Percentiles rank a stretch among this genome's conserved stretches.
phyloP scores from a whole-genome alignment of 1,284 basidiomycete species.

The Xerocomus nothofagi region DNA sequence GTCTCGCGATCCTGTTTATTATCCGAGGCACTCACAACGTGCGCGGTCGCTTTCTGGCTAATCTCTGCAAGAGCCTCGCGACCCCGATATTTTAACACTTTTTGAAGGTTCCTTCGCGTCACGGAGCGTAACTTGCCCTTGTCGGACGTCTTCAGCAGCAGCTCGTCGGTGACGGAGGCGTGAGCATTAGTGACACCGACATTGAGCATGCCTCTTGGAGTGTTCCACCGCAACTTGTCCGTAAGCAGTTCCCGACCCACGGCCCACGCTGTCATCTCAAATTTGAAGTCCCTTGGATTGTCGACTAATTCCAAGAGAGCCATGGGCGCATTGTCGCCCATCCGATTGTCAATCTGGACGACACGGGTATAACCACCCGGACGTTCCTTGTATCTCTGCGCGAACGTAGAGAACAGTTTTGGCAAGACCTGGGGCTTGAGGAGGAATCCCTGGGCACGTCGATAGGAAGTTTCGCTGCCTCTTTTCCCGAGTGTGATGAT shows the following conservation, averaged over 20 bases:
- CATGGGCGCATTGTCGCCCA: slow-evolving; percentile 91
- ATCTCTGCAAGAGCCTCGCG: slow-evolving; percentile 43
- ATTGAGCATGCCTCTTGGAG: slow-evolving; percentile 49
- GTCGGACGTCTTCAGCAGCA: slow-evolving; percentile 37
- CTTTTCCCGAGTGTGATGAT: slow-evolving; percentile 89
- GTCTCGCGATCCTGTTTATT: background rate
- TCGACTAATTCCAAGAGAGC: slow-evolving; percentile 95
- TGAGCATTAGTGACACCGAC: slow-evolving; percentile 48
- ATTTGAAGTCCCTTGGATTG: slow-evolving; percentile 85
- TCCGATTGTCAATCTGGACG: slow-evolving; percentile 84
- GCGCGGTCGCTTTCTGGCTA: slow-evolving; percentile 45
- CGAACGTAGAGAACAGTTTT: slow-evolving; percentile 82
- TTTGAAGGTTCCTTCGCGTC: slow-evolving; percentile 72
- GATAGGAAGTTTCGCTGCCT: slow-evolving; percentile 62
- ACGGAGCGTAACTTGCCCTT: slow-evolving; percentile 52
- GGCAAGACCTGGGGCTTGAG: slow-evolving; percentile 69
- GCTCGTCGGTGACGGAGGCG: slow-evolving; percentile 50
- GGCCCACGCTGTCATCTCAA: slow-evolving; percentile 82
- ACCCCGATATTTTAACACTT: slow-evolving; percentile 58
- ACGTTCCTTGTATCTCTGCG: slow-evolving; percentile 78
- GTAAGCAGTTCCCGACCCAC: slow-evolving; percentile 77
- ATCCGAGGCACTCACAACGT: slow-evolving; percentile 44
- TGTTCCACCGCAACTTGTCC: slow-evolving; percentile 47
- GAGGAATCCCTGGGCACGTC: slow-evolving; percentile 73
- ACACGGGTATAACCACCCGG: slow-evolving; percentile 97